Evolutionary conservation across 2,329 filamentous ascomycete genomes (phyloP), one percentile per base, ranked within the genome.

Genomic region (Xylariaceae sp.): DNA sequence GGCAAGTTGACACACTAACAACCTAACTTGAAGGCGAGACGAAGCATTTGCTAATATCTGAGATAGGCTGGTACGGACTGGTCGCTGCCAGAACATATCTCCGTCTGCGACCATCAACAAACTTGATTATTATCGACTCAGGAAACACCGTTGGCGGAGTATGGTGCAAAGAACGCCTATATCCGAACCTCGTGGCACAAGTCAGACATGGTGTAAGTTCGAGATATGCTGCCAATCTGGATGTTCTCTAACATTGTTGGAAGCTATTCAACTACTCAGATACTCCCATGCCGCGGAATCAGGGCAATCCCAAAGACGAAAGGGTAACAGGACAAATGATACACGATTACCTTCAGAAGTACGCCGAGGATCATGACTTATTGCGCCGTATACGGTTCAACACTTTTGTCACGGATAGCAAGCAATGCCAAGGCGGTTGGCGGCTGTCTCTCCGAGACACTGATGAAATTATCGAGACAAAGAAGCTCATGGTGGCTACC

Each of bases 401-500:
- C 26, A 64, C 63, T 3, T 58, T 54, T 18, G 60, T 67, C 41
- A 48, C 49, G 16, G 53, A 55, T 22, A 61, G 56, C 22, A 59
- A 59, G 13, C 55, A 59, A 46, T 19, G 32, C n/a, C 5, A 53
- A 10, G 52, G 44, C 6, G 56, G 61, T 1, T 63, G 62, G 61
- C 56, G 52, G 13, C 45, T 64, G 5, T 55, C 45, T 9, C 50
- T 63, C 7, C 45, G 42, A 45, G 57, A 49, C 6, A 57, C 55
- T 15, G 51, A 55, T 32, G 49, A 57, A 15, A 43, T 58, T 15
- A 59, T 61, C 40, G 55, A 59, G 43, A 49, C 61, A 19, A 58
- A 58, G 36, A 71, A 70, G 45, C 62, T 71, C 6, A 56, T 71
- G 5, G 58, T 67, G 8, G 68, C 68, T 2, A 66, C 64, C 8